phyloP scores from a whole-genome alignment of 1,284 basidiomycete species.

The Apiotrichum gamsii region DNA sequence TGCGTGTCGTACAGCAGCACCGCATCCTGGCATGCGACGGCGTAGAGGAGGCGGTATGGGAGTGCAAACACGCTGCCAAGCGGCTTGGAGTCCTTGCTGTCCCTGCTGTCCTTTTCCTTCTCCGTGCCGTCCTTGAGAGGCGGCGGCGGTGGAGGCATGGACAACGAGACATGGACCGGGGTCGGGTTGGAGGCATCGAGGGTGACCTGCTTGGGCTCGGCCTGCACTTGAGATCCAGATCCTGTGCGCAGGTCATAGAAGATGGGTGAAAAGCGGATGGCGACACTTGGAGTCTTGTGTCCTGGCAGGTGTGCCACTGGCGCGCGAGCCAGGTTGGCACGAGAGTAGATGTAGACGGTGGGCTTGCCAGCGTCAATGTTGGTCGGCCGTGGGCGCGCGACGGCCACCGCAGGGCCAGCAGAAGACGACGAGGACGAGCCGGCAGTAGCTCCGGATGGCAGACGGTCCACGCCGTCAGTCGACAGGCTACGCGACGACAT shows the following conservation, averaged over 20 bases:
- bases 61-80: conserved; percentile 64
- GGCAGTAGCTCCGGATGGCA: conserved; percentile 24
- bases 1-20: conserved; percentile 96
- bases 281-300: conserved; percentile 90
- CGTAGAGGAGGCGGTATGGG: conserved; percentile 91
- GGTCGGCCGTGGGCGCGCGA: conserved; percentile 14
- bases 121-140: conserved; percentile 37
- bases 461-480: conserved; percentile 34
- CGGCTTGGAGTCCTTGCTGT: too few relatives aligned
- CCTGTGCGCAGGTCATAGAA: conserved; percentile 77
- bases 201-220: conserved; percentile 56
- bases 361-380: conserved; percentile 53
- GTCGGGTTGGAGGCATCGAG: conserved; percentile 60
- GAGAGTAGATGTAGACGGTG: conserved; percentile 90
- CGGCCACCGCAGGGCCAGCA: conserved; percentile 2
- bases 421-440: conserved; percentile 38
- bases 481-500: conserved; percentile 38
- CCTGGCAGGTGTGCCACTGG: conserved; percentile 94
- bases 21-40: conserved; percentile 94
- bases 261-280: conserved; percentile 87
- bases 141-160: conserved; percentile 47
- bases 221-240: conserved; percentile 42
- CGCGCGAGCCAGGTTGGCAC: conserved; percentile 82
- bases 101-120: conserved; percentile 22
- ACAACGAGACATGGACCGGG: conserved; percentile 40